These are phyloP conservation scores for Pseudofabraea citricarpa DNA, from an alignment of 2,329 filamentous ascomycete species.

Conservation along the genomic window DNA sequence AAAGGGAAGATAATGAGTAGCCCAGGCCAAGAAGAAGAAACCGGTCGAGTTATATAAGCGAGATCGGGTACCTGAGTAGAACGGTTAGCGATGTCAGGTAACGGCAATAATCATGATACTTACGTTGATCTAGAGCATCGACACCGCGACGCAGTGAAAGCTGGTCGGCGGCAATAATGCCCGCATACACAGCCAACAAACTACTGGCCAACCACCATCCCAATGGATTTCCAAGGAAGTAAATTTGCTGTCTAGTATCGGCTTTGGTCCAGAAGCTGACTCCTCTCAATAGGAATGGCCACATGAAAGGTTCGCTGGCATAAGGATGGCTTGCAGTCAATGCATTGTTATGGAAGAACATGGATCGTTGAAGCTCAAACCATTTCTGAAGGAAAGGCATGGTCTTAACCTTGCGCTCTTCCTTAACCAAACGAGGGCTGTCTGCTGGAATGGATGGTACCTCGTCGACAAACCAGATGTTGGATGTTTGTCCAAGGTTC, in stretches of 20 bases:
- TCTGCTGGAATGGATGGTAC: conserved; percentile 74
- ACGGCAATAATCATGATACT: conserved; percentile 39
- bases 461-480: conserved; percentile 91
- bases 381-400: conserved; percentile 91
- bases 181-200: conserved; percentile 86
- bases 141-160: conserved; percentile 87
- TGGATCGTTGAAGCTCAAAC: conserved; percentile 91
- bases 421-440: conserved; percentile 66
- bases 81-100: neutral
- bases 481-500: conserved; percentile 82
- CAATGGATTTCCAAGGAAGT: conserved; percentile 94
- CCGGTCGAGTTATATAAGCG: conserved; percentile 97
- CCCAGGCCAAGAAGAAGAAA: conserved; percentile 98
- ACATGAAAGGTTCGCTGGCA: conserved; percentile 89
- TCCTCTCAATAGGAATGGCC: conserved; percentile 94
- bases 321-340: conserved; percentile 97
- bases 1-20: conserved; percentile 95
- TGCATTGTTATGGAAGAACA: conserved; percentile 99
- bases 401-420: conserved; percentile 73
- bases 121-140: conserved; percentile 89
- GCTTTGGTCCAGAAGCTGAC: conserved; percentile 99
- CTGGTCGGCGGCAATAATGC: conserved; percentile 89
- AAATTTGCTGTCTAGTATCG: conserved; percentile 92
- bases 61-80: conserved; percentile 71
- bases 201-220: conserved; percentile 97